Base-by-base conservation (phyloP, 208 protist genomes). In the Acanthamoeba comandoni region DNA sequence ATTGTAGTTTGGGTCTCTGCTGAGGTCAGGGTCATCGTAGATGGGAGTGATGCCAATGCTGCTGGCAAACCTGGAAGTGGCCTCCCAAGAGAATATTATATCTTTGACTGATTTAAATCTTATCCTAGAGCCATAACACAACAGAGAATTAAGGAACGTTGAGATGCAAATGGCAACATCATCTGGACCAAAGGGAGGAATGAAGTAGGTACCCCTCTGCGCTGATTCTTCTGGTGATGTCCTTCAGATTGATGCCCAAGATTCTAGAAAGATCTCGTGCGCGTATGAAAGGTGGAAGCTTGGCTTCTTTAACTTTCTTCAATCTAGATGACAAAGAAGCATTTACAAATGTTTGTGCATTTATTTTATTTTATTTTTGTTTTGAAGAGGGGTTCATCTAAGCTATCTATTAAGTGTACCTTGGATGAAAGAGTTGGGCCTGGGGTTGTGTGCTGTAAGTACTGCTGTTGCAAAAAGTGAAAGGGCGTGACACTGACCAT, bases 221-320 rank as follows among this genome's bases (percentile, higher is more conserved):
- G 1, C 43, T 60, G 2, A 90, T 39, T 8, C 82, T 58, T 60
- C 82, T 58, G 11, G 82, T 90, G 35, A 90, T 73, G 82, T 90
- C 82, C 49, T 73, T 69, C n/a, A 90, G 58, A 24, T 90, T 73
- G 57, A 90, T 90, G 39, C 82, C 82, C 57, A 90, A 53, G 62
- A 39, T 90, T 49, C 67, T 90, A 65, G 82, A 58, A 15, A 90
- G 48, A 9, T 90, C 82, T 22, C 82, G 57, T 17, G 82, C 82
- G 17, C 64, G 82, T 9, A 90, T 90, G 60, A 90, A 90, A n/a
- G 57, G 82, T 26, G 82, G 82, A 5, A 90, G 62, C 43, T 73
- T 69, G 24, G 64, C 82, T 49, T 90, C 60, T 35, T 70, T 71
- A 39, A 90, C 62, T 9, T 64, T 15, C 43, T 75, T 90, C 62